Base-by-base conservation (phyloP, 495 filamentous ascomycete genomes). In the Penicillium arizonense region DNA sequence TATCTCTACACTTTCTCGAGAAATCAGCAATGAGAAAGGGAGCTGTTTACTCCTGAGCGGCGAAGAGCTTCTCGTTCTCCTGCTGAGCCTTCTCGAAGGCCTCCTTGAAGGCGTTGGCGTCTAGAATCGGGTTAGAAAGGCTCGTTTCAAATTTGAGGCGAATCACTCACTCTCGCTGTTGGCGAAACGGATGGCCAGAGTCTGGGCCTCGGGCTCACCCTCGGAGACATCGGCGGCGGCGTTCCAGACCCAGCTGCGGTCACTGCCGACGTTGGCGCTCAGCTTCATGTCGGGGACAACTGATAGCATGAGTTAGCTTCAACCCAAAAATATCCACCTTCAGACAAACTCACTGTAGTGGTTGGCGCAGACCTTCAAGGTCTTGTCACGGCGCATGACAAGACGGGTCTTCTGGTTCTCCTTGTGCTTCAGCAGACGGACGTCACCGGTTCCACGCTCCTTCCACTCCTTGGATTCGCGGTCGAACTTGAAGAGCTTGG, bases 201-300 rank as follows among this genome's bases (percentile, higher is more conserved):
- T 99, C 66, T 89, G 85, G 32, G 93, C 89, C 80, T 97, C 95
- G 28, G 95, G 89, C 75, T 97, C 93, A 51, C 94, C 95, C 78
- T 99, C 95, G 64, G 90, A 96, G 56, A 97, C 94, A 80, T 99
- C 95, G 44, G 94, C 95, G 53, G 90, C 86, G 52, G 91, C 94
- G 69, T 95, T 97, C 95, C 95, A 99, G 56, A 99, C 94, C 95
- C 95, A 99, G 78, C 87, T 91, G 68, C 95, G 87, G 78, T 99
- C 95, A 64, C 87, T 92, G 56, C 95, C 96, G 56, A 97, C 92
- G 73, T 97, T 97, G 67, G 94, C 89, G 54, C 87, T 91, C 56
- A 99, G 87, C 77, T 92, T 96, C 95, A 99, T 99, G 68, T 96
- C 94, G 26, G 95, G 94, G 47, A 96, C 91, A 63, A 99, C 92